Base-by-base conservation (phyloP, 148 eudicot species). In the Diospyros lotus region DNA sequence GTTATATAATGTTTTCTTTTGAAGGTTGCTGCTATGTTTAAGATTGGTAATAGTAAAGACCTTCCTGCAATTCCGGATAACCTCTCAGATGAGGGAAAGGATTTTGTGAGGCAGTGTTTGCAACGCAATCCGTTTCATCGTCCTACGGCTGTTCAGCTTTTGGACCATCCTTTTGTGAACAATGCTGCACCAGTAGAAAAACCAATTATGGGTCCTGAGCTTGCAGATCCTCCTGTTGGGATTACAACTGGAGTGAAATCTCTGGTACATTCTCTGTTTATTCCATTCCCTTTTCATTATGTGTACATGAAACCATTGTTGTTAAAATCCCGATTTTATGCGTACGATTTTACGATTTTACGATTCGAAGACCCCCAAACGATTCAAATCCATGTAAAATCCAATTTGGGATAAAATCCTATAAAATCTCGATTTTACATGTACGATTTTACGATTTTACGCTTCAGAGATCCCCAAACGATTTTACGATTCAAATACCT, bases 11-110 rank as follows among this genome's bases (percentile, higher is more conserved):
- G 52, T 69, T 71, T 51, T 56, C 41, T 42, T 52, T 62, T 79
- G 41, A 79, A 94, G 98, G 96, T 90, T 75, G 96, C 97, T 69
- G 98, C 97, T 50, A 90, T 94, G 91, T 94, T 94, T 80, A 94
- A 94, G 82, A 90, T 94, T 76, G 93, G 96, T 41, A 90, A 92
- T 58, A 89, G 97, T 86, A 94, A 94, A 83, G 98, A 94, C 69
- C 89, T 90, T 66, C 98, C 98, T 28, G 82, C 87, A 46, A 94
- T 94, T 76, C 98, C 98, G 6, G 93, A 87, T 78, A 80, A 87
- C 75, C 93, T 94, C 54, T 92, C 98, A 67, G 88, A 92, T 61
- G 97, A 92, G 65, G 97, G 97, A 62, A 94, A 94, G 78, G 96
- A 90, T 68, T 94, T 94, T 75, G 93, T 92, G 80, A 85, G 82